Evolutionary conservation across 257 asterid species (phyloP), one percentile per base, ranked within the genome.

Genomic region (Fraxinus excelsior): DNA sequence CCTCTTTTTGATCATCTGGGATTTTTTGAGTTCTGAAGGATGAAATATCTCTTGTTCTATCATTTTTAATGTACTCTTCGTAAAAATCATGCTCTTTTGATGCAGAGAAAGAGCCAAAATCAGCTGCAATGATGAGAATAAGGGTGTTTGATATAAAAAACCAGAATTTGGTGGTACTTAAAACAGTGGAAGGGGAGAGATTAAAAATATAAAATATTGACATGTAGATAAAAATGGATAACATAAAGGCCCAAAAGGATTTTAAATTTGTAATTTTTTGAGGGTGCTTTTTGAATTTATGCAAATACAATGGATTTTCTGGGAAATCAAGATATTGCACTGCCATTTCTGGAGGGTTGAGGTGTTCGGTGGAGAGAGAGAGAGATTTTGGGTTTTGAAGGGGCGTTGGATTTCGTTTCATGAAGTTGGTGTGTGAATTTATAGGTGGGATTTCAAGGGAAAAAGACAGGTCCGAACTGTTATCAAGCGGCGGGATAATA

Each of bases 81-180:
- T 76, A 74, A 34, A 72, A 60, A 23, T 80, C 80, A 4, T 37
- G 56, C 1, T 84, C 67, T 51, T 71, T 73, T 0, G 95, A 85
- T 3, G 76, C 75, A 26, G 86, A 82, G 80, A 84, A 86, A 35
- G 88, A 80, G 28, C 84, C 85, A 44, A 80, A 88, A 80, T 89
- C 96, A 19, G 86, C 84, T 0, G 89, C 87, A 11, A 91, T 88
- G 71, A 91, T 87, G 84, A 91, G 84, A 51, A 91, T 83, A 49
- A 89, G 87, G 64, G 92, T 88, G 90, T 88, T 91, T 35, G 89
- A 86, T 11, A 89, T 82, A 68, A 91, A 71, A 70, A 91, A 91
- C 96, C 96, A 91, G 83, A 91, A 91, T 25, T 81, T 89, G 51
- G 94, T 84, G 78, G 89, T 91, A 70, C 66, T 78, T 1, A 89